phyloP scores from a whole-genome alignment of 169 alveolate species.

The Plasmodium inui region DNA sequence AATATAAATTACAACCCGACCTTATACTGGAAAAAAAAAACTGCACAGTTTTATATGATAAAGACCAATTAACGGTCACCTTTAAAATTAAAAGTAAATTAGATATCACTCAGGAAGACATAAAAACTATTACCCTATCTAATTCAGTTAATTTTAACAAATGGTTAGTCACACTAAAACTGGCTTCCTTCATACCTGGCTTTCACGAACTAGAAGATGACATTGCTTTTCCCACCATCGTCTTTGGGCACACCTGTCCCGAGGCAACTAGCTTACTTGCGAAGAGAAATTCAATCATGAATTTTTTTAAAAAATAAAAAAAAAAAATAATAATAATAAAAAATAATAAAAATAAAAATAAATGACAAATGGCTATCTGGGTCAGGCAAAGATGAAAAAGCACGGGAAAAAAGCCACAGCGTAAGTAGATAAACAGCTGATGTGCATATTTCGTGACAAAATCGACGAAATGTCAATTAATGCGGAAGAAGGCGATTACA shows the following conservation, averaged over 20 bases:
- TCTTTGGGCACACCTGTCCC: slow-evolving; percentile 83
- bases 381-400: background rate
- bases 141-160: slow-evolving; percentile 74
- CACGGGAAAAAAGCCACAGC: background rate
- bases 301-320: slow-evolving; percentile 18
- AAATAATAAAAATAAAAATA: background rate
- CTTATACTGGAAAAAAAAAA: slow-evolving; percentile 74
- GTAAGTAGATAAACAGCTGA: background rate
- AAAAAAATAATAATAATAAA: slow-evolving; percentile 6
- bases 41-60: slow-evolving; percentile 71
- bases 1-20: slow-evolving; percentile 79
- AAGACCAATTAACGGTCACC: slow-evolving; percentile 60
- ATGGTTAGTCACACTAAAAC: slow-evolving; percentile 82
- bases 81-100: slow-evolving; percentile 44
- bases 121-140: slow-evolving; percentile 35
- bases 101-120: slow-evolving; percentile 2
- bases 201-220: slow-evolving; percentile 41
- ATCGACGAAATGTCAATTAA: background rate
- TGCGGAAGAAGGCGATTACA: background rate
- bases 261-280: slow-evolving; percentile 77
- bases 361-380: background rate
- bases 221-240: slow-evolving; percentile 79
- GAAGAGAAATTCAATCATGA: slow-evolving; percentile 14
- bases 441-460: background rate
- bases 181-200: slow-evolving; percentile 81